A percentile compares a stretch with the other conserved stretches of the same genome.
phyloP scores from a whole-genome alignment of 345 rosid species.

The Syzygium jambos region DNA sequence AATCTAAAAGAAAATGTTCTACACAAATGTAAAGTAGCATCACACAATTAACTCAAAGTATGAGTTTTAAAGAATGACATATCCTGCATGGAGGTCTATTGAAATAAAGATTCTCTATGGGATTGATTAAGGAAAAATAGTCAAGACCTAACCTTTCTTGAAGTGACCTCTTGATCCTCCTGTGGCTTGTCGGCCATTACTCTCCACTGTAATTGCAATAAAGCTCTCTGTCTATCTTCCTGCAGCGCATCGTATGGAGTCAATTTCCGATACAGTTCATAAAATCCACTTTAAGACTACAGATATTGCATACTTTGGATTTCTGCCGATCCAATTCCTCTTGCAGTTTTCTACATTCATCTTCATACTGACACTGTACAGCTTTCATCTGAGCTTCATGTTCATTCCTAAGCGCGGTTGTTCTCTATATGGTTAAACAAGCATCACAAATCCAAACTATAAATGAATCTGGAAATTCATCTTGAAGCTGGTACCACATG shows the following conservation, averaged over 20 bases:
- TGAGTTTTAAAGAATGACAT: neutral
- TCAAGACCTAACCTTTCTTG: constrained; percentile 40
- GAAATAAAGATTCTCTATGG: neutral
- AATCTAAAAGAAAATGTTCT: neutral
- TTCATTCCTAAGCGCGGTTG: constrained; percentile 45
- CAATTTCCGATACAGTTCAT: neutral
- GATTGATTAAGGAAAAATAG: neutral
- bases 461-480: neutral
- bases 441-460: neutral
- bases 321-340: constrained; percentile 70
- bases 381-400: constrained; percentile 74
- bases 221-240: constrained; percentile 85
- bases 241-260: constrained; percentile 12
- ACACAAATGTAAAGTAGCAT: neutral
- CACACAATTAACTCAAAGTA: neutral
- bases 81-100: neutral
- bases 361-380: constrained; percentile 57
- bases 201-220: constrained; percentile 87
- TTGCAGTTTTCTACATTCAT: constrained; percentile 58
- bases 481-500: neutral
- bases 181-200: constrained; percentile 78
- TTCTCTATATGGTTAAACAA: constrained; percentile 30
- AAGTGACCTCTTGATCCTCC: constrained; percentile 74
- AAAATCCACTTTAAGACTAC: constrained; percentile 2
- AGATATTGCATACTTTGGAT: constrained; percentile 38